A percentile compares a stretch with the other conserved stretches of the same genome.
These are phyloP conservation scores for Sphagnum contortum DNA, from an alignment of 225 moss, liverwort and hornwort species.

Conservation along the genomic window DNA sequence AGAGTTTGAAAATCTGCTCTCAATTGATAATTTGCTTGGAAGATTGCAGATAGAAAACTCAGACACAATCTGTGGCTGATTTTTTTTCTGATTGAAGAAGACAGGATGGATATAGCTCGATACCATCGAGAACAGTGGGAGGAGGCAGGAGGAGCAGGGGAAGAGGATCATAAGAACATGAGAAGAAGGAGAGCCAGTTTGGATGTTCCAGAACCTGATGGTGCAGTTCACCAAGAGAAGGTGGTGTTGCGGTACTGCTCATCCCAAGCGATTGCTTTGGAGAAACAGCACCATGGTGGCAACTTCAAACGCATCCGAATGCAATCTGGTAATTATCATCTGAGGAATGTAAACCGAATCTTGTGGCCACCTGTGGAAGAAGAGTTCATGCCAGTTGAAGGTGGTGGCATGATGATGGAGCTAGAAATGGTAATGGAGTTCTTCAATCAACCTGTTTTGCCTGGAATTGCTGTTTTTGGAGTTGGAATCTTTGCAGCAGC, in stretches of 20 bases:
- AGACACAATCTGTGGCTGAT: neutral
- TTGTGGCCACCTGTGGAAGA: slow-evolving; percentile 7
- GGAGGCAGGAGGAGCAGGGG: slow-evolving; percentile 15
- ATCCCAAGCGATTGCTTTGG: slow-evolving; percentile 48
- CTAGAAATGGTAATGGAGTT: slow-evolving; percentile 14
- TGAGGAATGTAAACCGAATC: slow-evolving; percentile 7
- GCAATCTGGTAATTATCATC: slow-evolving; percentile 15
- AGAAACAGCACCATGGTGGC: slow-evolving; percentile 29
- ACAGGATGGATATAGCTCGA: slow-evolving; percentile 83
- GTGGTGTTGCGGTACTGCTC: slow-evolving; percentile 76
- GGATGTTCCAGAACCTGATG: slow-evolving; percentile 38
- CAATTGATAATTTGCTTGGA: neutral
- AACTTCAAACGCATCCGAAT: slow-evolving; percentile 62
- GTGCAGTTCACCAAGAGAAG: slow-evolving; percentile 44
- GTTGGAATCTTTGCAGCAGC: neutral
- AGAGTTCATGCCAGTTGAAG: slow-evolving; percentile 25
- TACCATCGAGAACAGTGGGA: slow-evolving; percentile 49
- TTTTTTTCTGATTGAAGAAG: slow-evolving; percentile 18
- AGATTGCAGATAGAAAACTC: neutral
- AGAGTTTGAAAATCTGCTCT: neutral
- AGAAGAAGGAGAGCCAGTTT: slow-evolving; percentile 16
- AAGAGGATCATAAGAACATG: slow-evolving; percentile 4
- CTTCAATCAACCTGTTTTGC: neutral
- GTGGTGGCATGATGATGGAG: slow-evolving; percentile 7
- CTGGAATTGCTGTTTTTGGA: neutral